These are phyloP conservation scores for Aspergillus sclerotialis DNA, from an alignment of 2,329 filamentous ascomycete species.

Conservation along the genomic window DNA sequence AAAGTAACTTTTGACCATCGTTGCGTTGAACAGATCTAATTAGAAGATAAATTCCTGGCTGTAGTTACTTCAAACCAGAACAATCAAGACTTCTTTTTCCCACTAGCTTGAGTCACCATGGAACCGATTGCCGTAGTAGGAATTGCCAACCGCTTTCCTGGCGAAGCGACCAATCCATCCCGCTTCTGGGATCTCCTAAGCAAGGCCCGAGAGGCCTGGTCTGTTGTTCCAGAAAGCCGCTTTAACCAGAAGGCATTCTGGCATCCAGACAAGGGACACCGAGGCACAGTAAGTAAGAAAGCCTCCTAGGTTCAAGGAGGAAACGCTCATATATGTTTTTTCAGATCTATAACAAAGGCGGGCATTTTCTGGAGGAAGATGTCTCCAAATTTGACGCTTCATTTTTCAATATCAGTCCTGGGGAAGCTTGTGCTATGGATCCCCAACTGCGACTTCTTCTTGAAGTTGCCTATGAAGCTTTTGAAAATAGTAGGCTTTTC, in stretches of 20 bases:
- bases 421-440: not conserved
- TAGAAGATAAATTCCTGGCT: no score
- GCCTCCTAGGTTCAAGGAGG: not conserved
- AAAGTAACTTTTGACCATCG: no score
- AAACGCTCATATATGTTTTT: not conserved
- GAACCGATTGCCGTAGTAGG: constrained; percentile 24
- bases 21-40: no score
- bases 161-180: constrained; percentile 11
- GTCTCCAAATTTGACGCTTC: not conserved
- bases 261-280: constrained; percentile 10
- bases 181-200: constrained; percentile 16
- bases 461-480: not conserved
- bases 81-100: no score
- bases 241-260: constrained; percentile 16
- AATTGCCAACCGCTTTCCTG: constrained; percentile 16
- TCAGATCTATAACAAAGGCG: not conserved
- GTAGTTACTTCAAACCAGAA: no score
- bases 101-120: no score
- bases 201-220: constrained; percentile 4
- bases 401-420: not conserved
- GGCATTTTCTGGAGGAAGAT: not conserved
- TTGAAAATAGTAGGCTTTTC: not conserved
- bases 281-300: not conserved
- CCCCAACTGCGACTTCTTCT: not conserved
- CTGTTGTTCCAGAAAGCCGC: constrained; percentile 12